Percentiles rank a stretch among this genome's conserved stretches.
Conservation (phyloP, 202 grass and related monocot species). For the Zoysia matrella region DNA sequence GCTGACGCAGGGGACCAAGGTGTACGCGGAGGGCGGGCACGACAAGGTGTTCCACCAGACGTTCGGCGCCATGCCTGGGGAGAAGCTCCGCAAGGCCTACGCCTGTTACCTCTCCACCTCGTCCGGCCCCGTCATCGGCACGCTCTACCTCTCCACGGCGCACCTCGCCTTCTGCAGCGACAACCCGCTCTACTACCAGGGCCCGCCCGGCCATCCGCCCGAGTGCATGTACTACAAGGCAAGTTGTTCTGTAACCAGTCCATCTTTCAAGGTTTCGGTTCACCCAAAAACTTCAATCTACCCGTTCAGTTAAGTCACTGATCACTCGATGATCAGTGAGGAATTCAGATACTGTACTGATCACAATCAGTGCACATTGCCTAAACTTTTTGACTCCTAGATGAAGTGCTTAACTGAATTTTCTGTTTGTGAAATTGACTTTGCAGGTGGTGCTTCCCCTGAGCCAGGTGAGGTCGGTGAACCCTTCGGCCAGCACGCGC, state of each 20-base stretch:
- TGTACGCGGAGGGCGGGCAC: conserved; percentile 86
- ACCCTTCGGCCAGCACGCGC: conserved; percentile 57
- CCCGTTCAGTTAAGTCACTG: background rate
- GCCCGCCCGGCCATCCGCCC: conserved; percentile 40
- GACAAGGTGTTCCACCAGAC: conserved; percentile 83
- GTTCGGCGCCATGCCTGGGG: conserved; percentile 70
- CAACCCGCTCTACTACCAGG: conserved; percentile 64
- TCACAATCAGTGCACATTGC: background rate
- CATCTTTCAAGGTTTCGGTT: background rate
- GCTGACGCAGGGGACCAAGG: conserved; percentile 91
- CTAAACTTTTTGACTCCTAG: background rate
- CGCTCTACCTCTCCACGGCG: conserved; percentile 81
- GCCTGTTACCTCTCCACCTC: conserved; percentile 97
- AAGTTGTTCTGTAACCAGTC: background rate
- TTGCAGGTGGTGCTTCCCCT: conserved; percentile 70
- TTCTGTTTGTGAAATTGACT: background rate
- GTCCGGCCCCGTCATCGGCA: conserved; percentile 86
- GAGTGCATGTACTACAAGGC: conserved; percentile 84
- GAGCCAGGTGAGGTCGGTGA: conserved; percentile 53
- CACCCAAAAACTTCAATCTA: background rate
- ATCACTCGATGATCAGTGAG: background rate
- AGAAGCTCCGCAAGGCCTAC: conserved; percentile 88
- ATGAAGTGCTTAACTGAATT: background rate
- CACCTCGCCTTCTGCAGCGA: conserved; percentile 93
- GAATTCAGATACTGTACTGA: too few relatives aligned